Evolutionary conservation across 1,284 basidiomycete species (phyloP).

Genomic region (Schizophyllum commune): DNA sequence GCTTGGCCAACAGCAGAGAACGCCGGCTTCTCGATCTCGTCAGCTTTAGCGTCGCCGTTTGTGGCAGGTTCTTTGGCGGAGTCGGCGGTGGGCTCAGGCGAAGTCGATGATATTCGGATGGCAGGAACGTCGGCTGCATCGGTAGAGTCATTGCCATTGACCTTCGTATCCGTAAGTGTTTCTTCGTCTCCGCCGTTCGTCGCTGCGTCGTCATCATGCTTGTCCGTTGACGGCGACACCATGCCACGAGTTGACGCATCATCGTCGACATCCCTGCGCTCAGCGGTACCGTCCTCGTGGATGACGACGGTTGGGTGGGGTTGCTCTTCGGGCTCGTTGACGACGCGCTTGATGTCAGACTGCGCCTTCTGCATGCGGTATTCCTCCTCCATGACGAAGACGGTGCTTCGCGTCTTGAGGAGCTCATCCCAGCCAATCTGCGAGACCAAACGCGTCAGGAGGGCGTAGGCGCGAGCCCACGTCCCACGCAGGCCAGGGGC

Average conservation of each 20-base stretch:
- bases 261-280: constrained; percentile 45
- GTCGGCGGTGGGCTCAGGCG: constrained; percentile 26
- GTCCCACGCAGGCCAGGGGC: constrained; percentile 93
- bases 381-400: constrained; percentile 99
- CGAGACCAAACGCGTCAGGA: constrained; percentile 84
- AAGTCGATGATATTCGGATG: constrained; percentile 85
- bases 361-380: constrained; percentile 85
- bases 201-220: constrained; percentile 12
- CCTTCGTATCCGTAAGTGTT: constrained; percentile 6
- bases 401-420: constrained; percentile 84
- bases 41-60: not conserved
- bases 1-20: constrained; percentile 29
- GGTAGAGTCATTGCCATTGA: constrained; percentile 14
- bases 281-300: constrained; percentile 49
- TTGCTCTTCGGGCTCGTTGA: constrained; percentile 13
- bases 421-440: constrained; percentile 99
- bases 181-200: constrained; percentile 12
- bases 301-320: constrained; percentile 30
- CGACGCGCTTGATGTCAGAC: constrained; percentile 35
- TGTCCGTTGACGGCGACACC: constrained; percentile 27
- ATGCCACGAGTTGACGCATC: constrained; percentile 68
- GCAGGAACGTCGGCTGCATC: constrained; percentile 57
- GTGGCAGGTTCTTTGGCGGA: not conserved
- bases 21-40: constrained; percentile 21
- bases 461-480: constrained; percentile 89